A percentile compares a stretch with the other conserved stretches of the same genome.
These are phyloP conservation scores for Closterium sp. DNA, from an alignment of 139 green algal genomes.

Conservation along the genomic window DNA sequence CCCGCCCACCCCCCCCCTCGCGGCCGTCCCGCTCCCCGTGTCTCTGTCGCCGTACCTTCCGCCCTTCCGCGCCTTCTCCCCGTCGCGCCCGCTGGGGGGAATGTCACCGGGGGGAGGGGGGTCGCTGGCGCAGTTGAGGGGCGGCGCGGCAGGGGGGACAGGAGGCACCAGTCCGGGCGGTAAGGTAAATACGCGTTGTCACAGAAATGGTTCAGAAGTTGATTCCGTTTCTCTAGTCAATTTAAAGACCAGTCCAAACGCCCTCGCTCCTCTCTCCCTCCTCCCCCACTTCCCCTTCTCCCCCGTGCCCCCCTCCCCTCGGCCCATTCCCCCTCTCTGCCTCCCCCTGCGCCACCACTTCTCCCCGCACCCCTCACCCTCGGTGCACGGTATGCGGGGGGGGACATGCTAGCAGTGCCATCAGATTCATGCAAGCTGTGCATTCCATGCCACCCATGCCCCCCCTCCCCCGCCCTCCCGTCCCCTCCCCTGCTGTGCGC, in stretches of 20 bases:
- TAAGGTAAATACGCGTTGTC: neutral
- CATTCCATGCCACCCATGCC: too few species aligned
- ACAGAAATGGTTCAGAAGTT: too few species aligned
- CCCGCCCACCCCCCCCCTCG: neutral
- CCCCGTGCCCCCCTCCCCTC: too few species aligned
- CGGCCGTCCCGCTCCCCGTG: neutral
- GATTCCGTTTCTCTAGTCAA: too few species aligned
- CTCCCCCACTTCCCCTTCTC: neutral
- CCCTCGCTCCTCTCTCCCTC: neutral
- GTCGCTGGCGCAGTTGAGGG: neutral
- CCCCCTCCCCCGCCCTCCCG: neutral
- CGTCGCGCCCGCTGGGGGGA: neutral
- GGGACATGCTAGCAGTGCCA: constrained; percentile 32
- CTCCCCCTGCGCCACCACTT: too few species aligned
- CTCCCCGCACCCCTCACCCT: too few species aligned
- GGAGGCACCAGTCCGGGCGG: neutral
- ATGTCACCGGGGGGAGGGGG: neutral
- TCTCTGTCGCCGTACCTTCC: neutral
- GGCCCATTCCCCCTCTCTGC: too few species aligned
- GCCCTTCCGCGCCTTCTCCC: neutral
- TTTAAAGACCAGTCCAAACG: too few species aligned
- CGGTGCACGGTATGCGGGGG: neutral
- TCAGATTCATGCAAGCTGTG: constrained; percentile 47
- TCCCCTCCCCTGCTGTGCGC: neutral
- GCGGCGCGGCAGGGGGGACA: neutral